Evolutionary conservation across 768 basidiomycete genomes (phyloP), one percentile per base, ranked within the genome.

Genomic region (Russula sp.): DNA sequence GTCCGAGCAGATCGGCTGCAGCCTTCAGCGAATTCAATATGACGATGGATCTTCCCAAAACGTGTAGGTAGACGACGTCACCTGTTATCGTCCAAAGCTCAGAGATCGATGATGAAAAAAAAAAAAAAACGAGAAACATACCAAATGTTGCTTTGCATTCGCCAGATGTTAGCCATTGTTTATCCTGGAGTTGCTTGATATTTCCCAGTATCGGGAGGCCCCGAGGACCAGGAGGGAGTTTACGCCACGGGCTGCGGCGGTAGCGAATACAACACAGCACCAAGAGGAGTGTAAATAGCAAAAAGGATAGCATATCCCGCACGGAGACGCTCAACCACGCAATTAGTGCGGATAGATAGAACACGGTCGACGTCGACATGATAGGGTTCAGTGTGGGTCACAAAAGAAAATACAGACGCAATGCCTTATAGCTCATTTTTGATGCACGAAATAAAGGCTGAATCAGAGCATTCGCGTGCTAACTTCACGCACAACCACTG

Each of bases 1-100:
- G 70, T 52, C 82, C 81, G 40, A 85, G 74, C 13, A 85, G 73
- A 51, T 82, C 80, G 34, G 73, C 68, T 2, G 75, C 79, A 10
- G 75, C 73, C 57, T 74, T 74, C 42, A 73, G 73, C 18, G 76
- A 76, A 71, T 80, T 84, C 22, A 85, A 69, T 62, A 84, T 70
- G 52, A 85, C 72, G 14, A 78, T 73, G 22, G 72, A 73, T n/a
- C 71, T 73, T 62, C 80, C 82, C 64, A 80, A 75, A 31, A 77
- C 69, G 37, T 74, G 75, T 61, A 80, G 79, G 27, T 80, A 79
- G 34, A 86, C 75, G 13, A 86, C 68, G 57, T 70, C 69, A 47
- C 70, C 70, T 71, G 53, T 59, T 44, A 44, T 35, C 34, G 40
- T 37, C 20, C 45, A 39, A 32, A 39, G 57, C 35, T 55, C 40